A percentile compares a stretch with the other conserved stretches of the same genome.
These are phyloP conservation scores for Phytophthora hybrid DNA, from an alignment of 352 stramenopile genomes.

Conservation along the genomic window DNA sequence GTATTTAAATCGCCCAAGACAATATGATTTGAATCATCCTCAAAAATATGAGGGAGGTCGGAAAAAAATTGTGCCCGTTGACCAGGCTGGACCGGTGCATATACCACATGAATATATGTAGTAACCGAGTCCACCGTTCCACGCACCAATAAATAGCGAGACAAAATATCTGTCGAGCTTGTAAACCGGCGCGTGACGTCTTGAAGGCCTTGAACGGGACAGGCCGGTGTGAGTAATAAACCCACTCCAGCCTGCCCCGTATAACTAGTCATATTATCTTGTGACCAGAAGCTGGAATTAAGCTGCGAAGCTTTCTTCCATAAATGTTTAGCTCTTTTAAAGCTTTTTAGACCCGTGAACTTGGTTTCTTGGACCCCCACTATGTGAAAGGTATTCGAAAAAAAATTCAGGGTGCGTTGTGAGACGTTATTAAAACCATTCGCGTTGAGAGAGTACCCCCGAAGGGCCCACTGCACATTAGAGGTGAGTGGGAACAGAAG, in stretches of 20 bases:
- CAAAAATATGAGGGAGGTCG: no score
- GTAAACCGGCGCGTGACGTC: slow-evolving; percentile 3
- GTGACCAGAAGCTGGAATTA: slow-evolving; percentile 25
- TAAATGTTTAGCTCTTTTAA: slow-evolving; percentile 12
- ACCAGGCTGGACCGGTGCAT: no score
- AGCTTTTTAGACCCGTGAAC: slow-evolving; percentile 1
- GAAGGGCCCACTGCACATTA: not conserved
- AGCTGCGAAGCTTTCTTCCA: slow-evolving; percentile 12
- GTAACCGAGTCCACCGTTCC: no score
- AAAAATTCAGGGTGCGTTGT: not conserved
- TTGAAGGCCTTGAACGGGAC: not conserved
- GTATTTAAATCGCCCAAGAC: slow-evolving; percentile 14
- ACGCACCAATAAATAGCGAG: no score
- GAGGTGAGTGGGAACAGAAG: not conserved
- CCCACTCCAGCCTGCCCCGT: slow-evolving; percentile 11
- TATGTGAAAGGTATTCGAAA: not conserved
- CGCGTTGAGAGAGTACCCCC: not conserved
- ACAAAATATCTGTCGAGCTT: not conserved
- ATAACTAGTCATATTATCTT: slow-evolving; percentile 18
- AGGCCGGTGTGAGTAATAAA: slow-evolving; percentile 7
- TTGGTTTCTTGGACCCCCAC: slow-evolving; percentile 12
- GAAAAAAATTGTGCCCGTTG: no score
- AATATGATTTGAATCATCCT: slow-evolving; percentile 8
- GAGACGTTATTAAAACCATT: not conserved
- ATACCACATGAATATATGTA: no score